A percentile compares a stretch with the other conserved stretches of the same genome.
phyloP scores from a whole-genome alignment of 148 eudicot species.

The Drosera capensis region DNA sequence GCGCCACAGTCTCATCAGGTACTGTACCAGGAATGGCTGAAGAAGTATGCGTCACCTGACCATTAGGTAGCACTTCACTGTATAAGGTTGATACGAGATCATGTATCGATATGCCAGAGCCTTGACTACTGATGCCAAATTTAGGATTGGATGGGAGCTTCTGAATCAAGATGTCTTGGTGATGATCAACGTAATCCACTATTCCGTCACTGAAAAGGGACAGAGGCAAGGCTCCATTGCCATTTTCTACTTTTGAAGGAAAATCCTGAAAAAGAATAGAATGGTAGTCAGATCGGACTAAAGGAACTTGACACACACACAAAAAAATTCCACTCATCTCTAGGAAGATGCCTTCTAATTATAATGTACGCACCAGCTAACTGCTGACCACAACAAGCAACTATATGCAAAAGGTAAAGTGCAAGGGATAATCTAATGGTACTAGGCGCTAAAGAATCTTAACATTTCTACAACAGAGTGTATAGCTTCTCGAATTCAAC shows the following conservation, averaged over 20 bases:
- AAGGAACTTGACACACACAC: too few species aligned
- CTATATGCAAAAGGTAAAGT: background rate
- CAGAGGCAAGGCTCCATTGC: constrained; percentile 40
- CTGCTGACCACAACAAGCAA: background rate
- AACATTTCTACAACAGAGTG: background rate
- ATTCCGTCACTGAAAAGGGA: constrained; percentile 51
- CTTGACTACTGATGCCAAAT: constrained; percentile 21
- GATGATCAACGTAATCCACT: constrained; percentile 27
- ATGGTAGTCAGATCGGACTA: background rate
- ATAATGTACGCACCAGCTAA: background rate
- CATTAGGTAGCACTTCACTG: constrained; percentile 31
- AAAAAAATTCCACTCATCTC: background rate
- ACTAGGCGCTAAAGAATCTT: background rate
- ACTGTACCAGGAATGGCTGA: constrained; percentile 12
- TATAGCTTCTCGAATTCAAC: background rate
- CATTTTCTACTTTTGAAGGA: constrained; percentile 10
- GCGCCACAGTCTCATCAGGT: constrained; percentile 18
- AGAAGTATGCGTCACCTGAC: constrained; percentile 3
- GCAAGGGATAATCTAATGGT: background rate
- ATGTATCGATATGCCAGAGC: constrained; percentile 28
- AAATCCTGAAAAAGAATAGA: constrained; percentile 25
- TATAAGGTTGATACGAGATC: constrained; percentile 63
- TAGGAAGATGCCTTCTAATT: too few species aligned
- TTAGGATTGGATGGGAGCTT: constrained; percentile 17
- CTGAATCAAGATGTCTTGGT: constrained; percentile 16